Evolutionary conservation across 495 filamentous ascomycete genomes (phyloP).

Genomic region (Talaromyces stipitatus): DNA sequence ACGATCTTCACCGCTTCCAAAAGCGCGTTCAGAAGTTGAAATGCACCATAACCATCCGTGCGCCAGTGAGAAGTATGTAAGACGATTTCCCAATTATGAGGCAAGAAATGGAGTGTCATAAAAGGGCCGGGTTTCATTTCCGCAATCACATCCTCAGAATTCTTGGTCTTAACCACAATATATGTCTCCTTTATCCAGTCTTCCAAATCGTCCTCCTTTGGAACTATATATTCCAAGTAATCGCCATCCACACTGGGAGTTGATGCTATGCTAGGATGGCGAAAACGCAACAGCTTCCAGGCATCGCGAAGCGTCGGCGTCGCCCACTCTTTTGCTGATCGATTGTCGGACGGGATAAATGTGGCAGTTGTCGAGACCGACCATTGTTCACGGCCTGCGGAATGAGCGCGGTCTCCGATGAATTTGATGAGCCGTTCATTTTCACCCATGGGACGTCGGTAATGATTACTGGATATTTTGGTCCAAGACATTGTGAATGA

Average conservation of each 20-base stretch:
- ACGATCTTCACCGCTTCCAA: constrained; percentile 8
- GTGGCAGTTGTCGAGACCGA: constrained; percentile 10
- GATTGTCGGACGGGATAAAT: constrained; percentile 5
- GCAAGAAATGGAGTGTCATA: constrained; percentile 14
- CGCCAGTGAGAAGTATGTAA: constrained; percentile 25
- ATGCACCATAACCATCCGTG: constrained; percentile 21
- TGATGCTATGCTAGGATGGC: constrained; percentile 24
- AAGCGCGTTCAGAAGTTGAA: constrained; percentile 15
- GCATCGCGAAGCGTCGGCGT: constrained; percentile 11
- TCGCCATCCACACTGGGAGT: not conserved
- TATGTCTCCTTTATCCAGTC: constrained; percentile 22
- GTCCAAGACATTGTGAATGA: constrained; percentile 11
- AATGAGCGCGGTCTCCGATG: constrained; percentile 14
- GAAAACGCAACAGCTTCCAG: constrained; percentile 24
- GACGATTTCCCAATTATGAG: constrained; percentile 11
- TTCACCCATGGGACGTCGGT: constrained; percentile 15
- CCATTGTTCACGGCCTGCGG: constrained; percentile 16
- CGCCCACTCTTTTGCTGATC: not conserved
- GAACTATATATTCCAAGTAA: constrained; percentile 16
- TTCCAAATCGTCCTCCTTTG: constrained; percentile 10
- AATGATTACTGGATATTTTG: constrained; percentile 8
- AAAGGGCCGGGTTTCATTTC: constrained; percentile 11
- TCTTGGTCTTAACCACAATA: constrained; percentile 9
- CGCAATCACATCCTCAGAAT: constrained; percentile 14
- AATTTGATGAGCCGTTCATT: constrained; percentile 21